Conservation (phyloP, 1,284 basidiomycete species). For the Phenoliferia sp. region DNA sequence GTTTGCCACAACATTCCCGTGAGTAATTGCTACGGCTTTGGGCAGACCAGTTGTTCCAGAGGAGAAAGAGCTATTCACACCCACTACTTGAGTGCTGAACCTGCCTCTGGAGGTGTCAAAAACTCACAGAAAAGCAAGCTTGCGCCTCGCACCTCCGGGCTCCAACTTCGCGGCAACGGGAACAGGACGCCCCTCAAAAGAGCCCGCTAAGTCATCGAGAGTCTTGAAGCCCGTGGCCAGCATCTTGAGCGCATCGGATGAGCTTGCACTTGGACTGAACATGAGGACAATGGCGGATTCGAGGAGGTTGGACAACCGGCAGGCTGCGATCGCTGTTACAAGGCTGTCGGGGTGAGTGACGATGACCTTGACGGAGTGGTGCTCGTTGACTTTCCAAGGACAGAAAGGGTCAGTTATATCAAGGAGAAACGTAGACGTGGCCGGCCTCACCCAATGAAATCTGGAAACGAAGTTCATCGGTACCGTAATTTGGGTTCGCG, state of each 20-base stretch:
- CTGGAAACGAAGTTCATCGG: conserved; percentile 54
- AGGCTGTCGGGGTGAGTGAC: conserved; percentile 57
- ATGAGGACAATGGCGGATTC: conserved; percentile 56
- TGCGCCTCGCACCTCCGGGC: conserved; percentile 61
- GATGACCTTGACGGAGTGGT: conserved; percentile 54
- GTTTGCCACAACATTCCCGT: conserved; percentile 63
- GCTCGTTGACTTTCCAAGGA: conserved; percentile 49
- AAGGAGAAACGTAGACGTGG: not conserved
- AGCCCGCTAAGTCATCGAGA: conserved; percentile 50
- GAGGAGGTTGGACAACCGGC: conserved; percentile 53
- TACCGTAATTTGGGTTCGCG: conserved; percentile 65
- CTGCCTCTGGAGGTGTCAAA: not conserved
- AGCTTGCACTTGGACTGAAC: conserved; percentile 32
- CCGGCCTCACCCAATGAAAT: conserved; percentile 16
- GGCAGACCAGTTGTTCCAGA: conserved; percentile 78
- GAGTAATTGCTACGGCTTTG: conserved; percentile 69
- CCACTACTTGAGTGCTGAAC: not conserved
- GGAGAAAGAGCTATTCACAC: conserved; percentile 53
- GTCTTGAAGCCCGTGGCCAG: conserved; percentile 38
- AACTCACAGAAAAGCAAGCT: conserved; percentile 59
- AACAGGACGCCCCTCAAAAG: conserved; percentile 22
- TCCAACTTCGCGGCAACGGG: conserved; percentile 51
- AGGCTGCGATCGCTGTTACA: conserved; percentile 51
- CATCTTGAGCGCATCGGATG: not conserved
- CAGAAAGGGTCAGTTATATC: not conserved